Evolutionary conservation across 352 stramenopile species (phyloP), one percentile per base, ranked within the genome.

Genomic region (Phytophthora citricola): DNA sequence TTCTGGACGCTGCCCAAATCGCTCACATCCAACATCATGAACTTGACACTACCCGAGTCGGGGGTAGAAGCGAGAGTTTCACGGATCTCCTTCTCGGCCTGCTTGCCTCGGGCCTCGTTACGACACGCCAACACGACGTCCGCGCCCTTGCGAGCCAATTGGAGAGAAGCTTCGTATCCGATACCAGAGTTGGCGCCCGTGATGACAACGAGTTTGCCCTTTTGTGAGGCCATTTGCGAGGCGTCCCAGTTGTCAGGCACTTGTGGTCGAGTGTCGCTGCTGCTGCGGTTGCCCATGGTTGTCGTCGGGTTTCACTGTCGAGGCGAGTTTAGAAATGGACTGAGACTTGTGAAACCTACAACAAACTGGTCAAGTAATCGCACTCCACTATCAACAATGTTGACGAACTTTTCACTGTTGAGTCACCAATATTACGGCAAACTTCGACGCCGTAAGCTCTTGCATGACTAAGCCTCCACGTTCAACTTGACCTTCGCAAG

Each of bases 21-120:
- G 38, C 69, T 71, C 45, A 90, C 49, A 38, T 90, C 81, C 17
- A 92, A 48, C 50, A 69, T 63, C 54, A 76, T 66, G 57, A 88
- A 85, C 62, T 92, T 73, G 11, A 88, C 78, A 8, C 14, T 49
- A 0, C 71, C 75, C 7, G 71, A 47, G 3, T 54, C 54, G 22
- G 48, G 34, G 1, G 39, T 63, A 1, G 34, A 43, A 0, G 26
- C 41, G 4, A 81, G 29, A 12, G 52, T 31, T 22, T 68, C 40
- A 2, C 38, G 52, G 2, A 85, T 31, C 2, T 58, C 52, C 0
- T 47, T 41, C 55, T 79, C 63, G 5, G 72, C 75, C 4, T 78
- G 39, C 14, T 47, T 55, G n/a, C 63, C 66, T 53, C 59, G 62
- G 0, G 7, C 36, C 40, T 74, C 53, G 32, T 69, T 76, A 1